Percentiles rank a stretch among this genome's conserved stretches.
Evolutionary conservation across 2,329 filamentous ascomycete species (phyloP).

Genomic region (Verticillium klebahnii): DNA sequence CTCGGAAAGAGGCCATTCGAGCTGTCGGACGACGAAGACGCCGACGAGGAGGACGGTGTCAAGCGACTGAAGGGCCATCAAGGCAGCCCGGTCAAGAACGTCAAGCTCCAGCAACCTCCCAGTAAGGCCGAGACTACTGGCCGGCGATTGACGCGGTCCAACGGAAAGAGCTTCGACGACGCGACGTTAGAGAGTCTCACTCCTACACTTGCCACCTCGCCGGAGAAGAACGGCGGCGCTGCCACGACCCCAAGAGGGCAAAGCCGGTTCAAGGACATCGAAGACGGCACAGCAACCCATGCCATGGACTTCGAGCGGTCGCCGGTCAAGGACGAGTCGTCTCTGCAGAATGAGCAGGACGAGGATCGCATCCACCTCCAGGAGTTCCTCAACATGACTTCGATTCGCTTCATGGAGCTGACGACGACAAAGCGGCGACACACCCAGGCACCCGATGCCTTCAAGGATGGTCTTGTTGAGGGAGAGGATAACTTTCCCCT

Average conservation of each 20-base stretch:
- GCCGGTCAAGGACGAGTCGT: constrained; percentile 31
- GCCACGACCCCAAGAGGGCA: constrained; percentile 53
- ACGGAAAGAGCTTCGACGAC: constrained; percentile 38
- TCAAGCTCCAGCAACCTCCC: constrained; percentile 65
- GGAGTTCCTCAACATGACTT: constrained; percentile 91
- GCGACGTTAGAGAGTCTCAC: constrained; percentile 24
- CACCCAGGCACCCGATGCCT: constrained; percentile 60
- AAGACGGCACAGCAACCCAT: constrained; percentile 37
- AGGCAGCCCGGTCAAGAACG: constrained; percentile 71
- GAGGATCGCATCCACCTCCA: constrained; percentile 73
- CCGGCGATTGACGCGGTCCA: constrained; percentile 48
- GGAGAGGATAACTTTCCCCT: constrained; percentile 53
- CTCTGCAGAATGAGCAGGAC: constrained; percentile 43
- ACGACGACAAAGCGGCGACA: constrained; percentile 93
- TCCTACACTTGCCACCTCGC: constrained; percentile 41
- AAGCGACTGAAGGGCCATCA: constrained; percentile 70
- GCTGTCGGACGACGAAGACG: constrained; percentile 59
- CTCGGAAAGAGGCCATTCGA: constrained; percentile 71
- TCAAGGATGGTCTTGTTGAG: constrained; percentile 35
- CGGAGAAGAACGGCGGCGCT: constrained; percentile 34
- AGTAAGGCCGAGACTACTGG: constrained; percentile 61
- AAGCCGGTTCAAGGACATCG: constrained; percentile 49
- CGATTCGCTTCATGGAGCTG: constrained; percentile 96
- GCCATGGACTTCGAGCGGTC: constrained; percentile 40
- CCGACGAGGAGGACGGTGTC: constrained; percentile 53